Base-by-base conservation (phyloP, 176 grass and related monocot genomes). In the Aegilops bicornis region DNA sequence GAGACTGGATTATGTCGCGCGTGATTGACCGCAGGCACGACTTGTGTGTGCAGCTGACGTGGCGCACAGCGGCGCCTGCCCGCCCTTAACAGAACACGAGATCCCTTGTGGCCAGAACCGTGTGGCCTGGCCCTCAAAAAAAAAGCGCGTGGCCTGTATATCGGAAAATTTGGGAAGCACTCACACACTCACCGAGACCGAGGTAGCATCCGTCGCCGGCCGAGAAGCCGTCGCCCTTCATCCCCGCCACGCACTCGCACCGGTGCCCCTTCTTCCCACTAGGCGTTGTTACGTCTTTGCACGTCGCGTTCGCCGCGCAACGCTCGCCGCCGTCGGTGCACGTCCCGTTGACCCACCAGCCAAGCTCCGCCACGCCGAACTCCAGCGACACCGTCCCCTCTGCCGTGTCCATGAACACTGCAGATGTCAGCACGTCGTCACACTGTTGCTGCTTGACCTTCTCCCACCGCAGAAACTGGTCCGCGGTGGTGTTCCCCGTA, bases 291-390 rank as follows among this genome's bases (percentile, higher is more conserved):
- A 92, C 77, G 16, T 8, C 4, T 15, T 1, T 2, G 82, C 93
- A 98, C 8, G 17, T 73, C 5, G 96, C 93, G 72, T 94, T 92
- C 7, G 7, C 4, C 7, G 86, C 79, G 59, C 96, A 98, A 23
- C 0, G 58, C 7, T 32, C 7, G 35, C 0, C 10, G 13, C 0
- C 30, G 9, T 11, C 5, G 78, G 9, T 9, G 42, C 95, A 95
- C 4, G 6, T 22, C 64, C 93, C 93, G 32, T 85, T 9, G 60
- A 98, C 32, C 96, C 96, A 98, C 96, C 96, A 98, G 0, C 69
- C 90, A 0, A 94, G 19, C 90, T 98, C 90, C 3, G 42, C 82
- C 5, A 65, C 7, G 54, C 69, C 33, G 86, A 98, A 45, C 61
- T 89, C 64, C 43, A 96, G 50, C 16, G 85, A 17, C 2, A 24